A percentile compares a stretch with the other conserved stretches of the same genome.
Conservation (phyloP, 2,329 filamentous ascomycete species). For the Colletotrichum tamarilloi region DNA sequence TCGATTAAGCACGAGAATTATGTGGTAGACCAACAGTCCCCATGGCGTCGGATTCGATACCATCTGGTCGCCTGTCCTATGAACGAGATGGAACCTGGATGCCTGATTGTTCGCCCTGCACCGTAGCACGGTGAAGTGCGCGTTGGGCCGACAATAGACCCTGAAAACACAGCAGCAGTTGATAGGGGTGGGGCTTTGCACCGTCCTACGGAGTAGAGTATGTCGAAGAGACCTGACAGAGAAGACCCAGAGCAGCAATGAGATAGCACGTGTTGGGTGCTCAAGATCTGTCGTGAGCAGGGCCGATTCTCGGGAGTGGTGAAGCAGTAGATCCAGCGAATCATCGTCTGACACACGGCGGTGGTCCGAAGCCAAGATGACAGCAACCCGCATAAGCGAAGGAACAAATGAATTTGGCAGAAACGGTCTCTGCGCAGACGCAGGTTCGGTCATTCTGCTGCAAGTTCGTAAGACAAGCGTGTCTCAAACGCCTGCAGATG, state of each 20-base stretch:
- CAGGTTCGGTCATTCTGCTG: conserved; percentile 14
- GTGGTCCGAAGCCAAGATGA: conserved; percentile 25
- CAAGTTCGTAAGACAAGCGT: conserved; percentile 14
- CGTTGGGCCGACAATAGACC: conserved; percentile 31
- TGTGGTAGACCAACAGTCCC: neutral
- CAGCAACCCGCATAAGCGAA: conserved; percentile 9
- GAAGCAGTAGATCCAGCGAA: conserved; percentile 29
- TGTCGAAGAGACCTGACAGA: conserved; percentile 1
- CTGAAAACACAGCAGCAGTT: conserved; percentile 8
- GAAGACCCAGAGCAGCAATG: neutral
- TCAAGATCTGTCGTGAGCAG: conserved; percentile 16
- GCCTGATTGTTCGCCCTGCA: conserved; percentile 20
- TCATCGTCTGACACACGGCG: conserved; percentile 34
- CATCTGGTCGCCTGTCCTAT: conserved; percentile 27
- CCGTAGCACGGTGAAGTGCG: neutral
- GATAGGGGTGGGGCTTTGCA: neutral
- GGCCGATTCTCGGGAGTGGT: conserved; percentile 22
- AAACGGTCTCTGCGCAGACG: conserved; percentile 11
- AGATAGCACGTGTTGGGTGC: conserved; percentile 25
- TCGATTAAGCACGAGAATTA: conserved; percentile 1
- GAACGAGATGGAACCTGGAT: conserved; percentile 21
- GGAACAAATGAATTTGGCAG: conserved; percentile 12
- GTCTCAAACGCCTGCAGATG: conserved; percentile 18
- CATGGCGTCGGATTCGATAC: neutral
- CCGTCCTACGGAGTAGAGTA: conserved; percentile 6